Evolutionary conservation across 495 filamentous ascomycete species (phyloP).

Genomic region (Neurospora sp.): DNA sequence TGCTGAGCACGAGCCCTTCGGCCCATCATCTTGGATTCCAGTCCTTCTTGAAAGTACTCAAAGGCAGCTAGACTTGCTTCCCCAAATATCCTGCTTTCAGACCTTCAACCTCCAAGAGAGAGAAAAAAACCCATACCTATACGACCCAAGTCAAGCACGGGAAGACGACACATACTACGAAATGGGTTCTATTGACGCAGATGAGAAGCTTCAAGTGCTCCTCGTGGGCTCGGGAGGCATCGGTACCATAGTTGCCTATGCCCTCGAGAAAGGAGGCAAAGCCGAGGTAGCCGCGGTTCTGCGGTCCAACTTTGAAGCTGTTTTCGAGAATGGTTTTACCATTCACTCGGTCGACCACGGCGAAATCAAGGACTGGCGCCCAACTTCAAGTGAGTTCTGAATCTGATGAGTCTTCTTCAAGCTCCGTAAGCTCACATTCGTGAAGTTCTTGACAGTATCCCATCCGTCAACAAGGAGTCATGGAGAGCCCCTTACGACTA

Average conservation of each 20-base stretch:
- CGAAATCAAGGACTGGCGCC: constrained; percentile 19
- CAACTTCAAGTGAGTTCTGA: constrained; percentile 8
- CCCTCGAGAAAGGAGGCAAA: constrained; percentile 20
- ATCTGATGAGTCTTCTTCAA: background rate
- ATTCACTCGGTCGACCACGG: constrained; percentile 29
- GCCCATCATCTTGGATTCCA: background rate
- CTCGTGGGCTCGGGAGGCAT: constrained; percentile 31
- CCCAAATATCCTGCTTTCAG: background rate
- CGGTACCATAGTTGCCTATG: constrained; percentile 31
- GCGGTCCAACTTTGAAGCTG: constrained; percentile 27
- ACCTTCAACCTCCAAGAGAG: background rate
- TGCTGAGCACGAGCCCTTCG: background rate
- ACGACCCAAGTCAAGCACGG: background rate
- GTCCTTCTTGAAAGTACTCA: background rate
- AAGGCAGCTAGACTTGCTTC: background rate
- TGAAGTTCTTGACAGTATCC: constrained; percentile 29
- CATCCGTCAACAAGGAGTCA: constrained; percentile 23
- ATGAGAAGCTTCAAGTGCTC: constrained; percentile 21
- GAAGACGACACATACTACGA: background rate
- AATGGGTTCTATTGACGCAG: constrained; percentile 5
- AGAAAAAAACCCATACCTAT: background rate
- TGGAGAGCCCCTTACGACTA: constrained; percentile 33
- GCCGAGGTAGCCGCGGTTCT: constrained; percentile 25
- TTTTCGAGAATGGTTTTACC: constrained; percentile 16
- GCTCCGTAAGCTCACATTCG: background rate